Percentiles rank a stretch among this genome's conserved stretches.
Conservation (phyloP, 805 yeast genomes). For the Candida orba region DNA sequence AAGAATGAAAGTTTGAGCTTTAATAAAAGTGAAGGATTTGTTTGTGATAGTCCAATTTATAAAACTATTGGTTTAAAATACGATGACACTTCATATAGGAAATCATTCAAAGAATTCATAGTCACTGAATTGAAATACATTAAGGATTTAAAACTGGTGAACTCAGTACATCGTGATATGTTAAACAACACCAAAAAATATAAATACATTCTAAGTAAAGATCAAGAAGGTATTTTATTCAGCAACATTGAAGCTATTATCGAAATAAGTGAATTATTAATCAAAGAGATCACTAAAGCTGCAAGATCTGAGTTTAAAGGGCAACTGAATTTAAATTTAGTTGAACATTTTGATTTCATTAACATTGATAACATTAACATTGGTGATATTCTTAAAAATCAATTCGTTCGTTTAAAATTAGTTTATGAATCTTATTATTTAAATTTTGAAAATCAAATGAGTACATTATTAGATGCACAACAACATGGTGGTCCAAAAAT, state of each 20-base stretch:
- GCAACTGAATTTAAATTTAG: constrained; percentile 3
- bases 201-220: constrained; percentile 25
- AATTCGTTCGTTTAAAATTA: constrained; percentile 27
- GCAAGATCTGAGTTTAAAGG: neutral
- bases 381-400: constrained; percentile 24
- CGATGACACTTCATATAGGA: constrained; percentile 14
- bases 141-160: constrained; percentile 24
- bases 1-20: constrained; percentile 16
- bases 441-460: constrained; percentile 26
- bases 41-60: constrained; percentile 7
- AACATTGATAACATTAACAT: constrained; percentile 18
- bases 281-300: constrained; percentile 13
- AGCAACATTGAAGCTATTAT: constrained; percentile 36
- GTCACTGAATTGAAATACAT: constrained; percentile 30
- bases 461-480: constrained; percentile 18
- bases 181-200: constrained; percentile 25
- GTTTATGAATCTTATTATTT: constrained; percentile 28
- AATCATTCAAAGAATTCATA: constrained; percentile 23
- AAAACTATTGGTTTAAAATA: constrained; percentile 1
- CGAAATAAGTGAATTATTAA: constrained; percentile 29
- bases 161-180: constrained; percentile 27
- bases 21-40: constrained; percentile 4
- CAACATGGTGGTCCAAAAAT: constrained; percentile 16
- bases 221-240: constrained; percentile 34
- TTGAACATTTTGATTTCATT: constrained; percentile 9